Percentiles rank a stretch among this genome's conserved stretches.
Conservation (phyloP, 495 filamentous ascomycete genomes). For the Elasticomyces elasticus region DNA sequence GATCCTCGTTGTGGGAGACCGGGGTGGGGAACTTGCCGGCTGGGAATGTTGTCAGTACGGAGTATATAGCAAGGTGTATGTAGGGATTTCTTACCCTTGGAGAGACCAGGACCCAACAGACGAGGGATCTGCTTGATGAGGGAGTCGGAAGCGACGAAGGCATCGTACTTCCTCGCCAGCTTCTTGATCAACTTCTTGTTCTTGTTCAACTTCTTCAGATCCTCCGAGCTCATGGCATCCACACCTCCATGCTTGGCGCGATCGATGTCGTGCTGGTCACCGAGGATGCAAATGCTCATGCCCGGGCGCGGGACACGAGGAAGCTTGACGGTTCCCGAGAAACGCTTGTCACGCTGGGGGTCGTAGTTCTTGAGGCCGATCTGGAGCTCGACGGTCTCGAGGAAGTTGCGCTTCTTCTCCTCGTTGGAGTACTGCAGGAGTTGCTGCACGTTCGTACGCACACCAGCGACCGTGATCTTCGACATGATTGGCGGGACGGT, state of each 20-base stretch:
- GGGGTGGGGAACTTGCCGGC: conserved; percentile 99
- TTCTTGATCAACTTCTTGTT: conserved; percentile 99
- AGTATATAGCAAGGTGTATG: not conserved
- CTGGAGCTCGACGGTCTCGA: conserved; percentile 90
- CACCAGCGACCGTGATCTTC: conserved; percentile 30
- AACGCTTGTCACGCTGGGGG: conserved; percentile 99
- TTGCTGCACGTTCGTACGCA: conserved; percentile 26
- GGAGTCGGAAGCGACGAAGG: conserved; percentile 89
- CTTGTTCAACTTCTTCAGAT: conserved; percentile 99
- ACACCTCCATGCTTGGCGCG: conserved; percentile 96
- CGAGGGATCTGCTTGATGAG: conserved; percentile 99
- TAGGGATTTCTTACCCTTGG: conserved; percentile 62
- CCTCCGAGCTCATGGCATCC: conserved; percentile 94
- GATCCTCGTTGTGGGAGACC: conserved; percentile 88
- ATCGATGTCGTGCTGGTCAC: conserved; percentile 99
- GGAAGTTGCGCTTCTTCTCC: conserved; percentile 99
- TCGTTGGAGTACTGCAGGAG: conserved; percentile 50
- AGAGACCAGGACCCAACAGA: conserved; percentile 96
- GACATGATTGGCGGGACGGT: conserved; percentile 25
- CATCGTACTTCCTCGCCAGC: conserved; percentile 99
- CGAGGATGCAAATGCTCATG: conserved; percentile 94
- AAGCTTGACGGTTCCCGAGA: conserved; percentile 95
- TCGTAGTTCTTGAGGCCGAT: conserved; percentile 99
- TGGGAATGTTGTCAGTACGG: conserved; percentile 30
- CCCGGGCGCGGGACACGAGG: conserved; percentile 80